Conservation (phyloP, 2,329 filamentous ascomycete species). For the Scortechinia acanthostroma region DNA sequence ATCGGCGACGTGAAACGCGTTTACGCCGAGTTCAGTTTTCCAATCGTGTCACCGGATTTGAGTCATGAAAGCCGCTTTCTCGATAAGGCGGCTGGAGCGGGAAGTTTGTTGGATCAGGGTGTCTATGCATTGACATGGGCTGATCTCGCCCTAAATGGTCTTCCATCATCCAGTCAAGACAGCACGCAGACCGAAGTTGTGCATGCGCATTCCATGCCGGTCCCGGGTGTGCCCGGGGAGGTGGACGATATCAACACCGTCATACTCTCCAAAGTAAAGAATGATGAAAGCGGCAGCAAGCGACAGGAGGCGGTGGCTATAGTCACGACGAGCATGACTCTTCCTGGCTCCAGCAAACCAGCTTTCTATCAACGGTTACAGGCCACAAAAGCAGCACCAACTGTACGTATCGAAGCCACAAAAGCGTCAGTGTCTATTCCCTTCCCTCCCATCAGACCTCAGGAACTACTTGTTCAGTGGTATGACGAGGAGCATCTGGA, state of each 20-base stretch:
- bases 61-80: not conserved
- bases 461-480: slow-evolving; percentile 14
- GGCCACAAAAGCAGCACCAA: slow-evolving; percentile 10
- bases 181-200: no score
- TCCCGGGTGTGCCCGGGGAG: not conserved
- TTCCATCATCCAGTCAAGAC: no score
- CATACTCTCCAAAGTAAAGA: not conserved
- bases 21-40: slow-evolving; percentile 15
- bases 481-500: slow-evolving; percentile 12
- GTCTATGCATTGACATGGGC: slow-evolving; percentile 6
- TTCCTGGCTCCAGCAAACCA: not conserved
- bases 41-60: slow-evolving; percentile 11
- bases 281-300: not conserved
- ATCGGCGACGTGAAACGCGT: slow-evolving; percentile 8
- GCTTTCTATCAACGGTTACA: no score
- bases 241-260: not conserved
- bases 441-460: slow-evolving; percentile 14
- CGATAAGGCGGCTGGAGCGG: not conserved
- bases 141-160: slow-evolving; percentile 10
- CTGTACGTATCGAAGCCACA: slow-evolving; percentile 13
- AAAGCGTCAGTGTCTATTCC: slow-evolving; percentile 14
- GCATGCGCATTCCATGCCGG: not conserved
- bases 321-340: not conserved
- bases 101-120: not conserved
- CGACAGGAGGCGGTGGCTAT: no score